phyloP scores from a whole-genome alignment of 805 yeast genomes.

The Cyberlindnera saturnus region DNA sequence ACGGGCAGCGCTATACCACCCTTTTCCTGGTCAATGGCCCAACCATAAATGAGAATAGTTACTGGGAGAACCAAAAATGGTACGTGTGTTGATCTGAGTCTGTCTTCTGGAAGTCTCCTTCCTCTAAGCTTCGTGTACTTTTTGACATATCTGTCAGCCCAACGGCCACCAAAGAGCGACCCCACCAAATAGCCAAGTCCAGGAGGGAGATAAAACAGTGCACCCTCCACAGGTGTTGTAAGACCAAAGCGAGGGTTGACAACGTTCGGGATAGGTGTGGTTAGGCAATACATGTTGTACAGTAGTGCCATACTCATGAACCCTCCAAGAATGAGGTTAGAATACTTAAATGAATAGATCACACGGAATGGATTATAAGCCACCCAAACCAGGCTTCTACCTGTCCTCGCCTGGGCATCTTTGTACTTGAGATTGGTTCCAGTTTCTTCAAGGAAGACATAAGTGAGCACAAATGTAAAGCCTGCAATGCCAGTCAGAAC shows the following conservation, averaged over 20 bases:
- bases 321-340: conserved; percentile 34
- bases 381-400: conserved; percentile 38
- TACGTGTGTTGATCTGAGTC: conserved; percentile 35
- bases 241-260: conserved; percentile 49
- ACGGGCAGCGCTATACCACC: conserved; percentile 54
- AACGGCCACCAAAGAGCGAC: conserved; percentile 44
- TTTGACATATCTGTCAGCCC: conserved; percentile 43
- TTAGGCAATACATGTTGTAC: conserved; percentile 43
- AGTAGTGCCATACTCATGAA: conserved; percentile 40
- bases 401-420: conserved; percentile 20
- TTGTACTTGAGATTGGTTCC: conserved; percentile 2
- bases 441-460: conserved; percentile 43
- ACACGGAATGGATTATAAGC: conserved; percentile 43
- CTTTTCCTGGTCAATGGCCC: conserved; percentile 28
- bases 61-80: conserved; percentile 38
- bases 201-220: conserved; percentile 49
- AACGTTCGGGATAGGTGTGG: conserved; percentile 50
- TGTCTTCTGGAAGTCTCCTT: conserved; percentile 44
- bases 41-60: conserved; percentile 34
- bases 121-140: conserved; percentile 33
- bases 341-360: conserved; percentile 34
- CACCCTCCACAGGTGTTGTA: conserved; percentile 40
- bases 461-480: conserved; percentile 26
- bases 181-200: conserved; percentile 47
- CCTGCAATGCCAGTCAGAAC: conserved; percentile 40